Base-by-base conservation (phyloP, 805 yeast species). In the Candida namnaoensis region DNA sequence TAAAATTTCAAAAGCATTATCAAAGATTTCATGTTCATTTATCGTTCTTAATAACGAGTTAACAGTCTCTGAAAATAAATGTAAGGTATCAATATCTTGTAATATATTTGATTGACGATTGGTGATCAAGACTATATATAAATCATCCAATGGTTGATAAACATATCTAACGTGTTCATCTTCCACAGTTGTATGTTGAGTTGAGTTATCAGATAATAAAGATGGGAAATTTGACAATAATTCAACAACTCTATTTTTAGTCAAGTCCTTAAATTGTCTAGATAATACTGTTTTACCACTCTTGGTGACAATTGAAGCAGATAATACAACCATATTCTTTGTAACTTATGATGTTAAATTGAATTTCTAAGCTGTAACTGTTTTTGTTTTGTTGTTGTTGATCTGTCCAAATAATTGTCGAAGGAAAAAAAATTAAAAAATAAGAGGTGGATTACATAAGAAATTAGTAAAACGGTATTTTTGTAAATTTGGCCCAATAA, bases 121-220 rank as follows among this genome's bases (percentile, higher is more conserved):
- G 44, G 98, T 91, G 58, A 93, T 82, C 53, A 93, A 68, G 36
- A 95, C 90, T 56, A 93, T 82, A 62, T 87, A 91, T 44, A 87
- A 79, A 51, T 88, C 96, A 60, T 93, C 99, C 58, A 93, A 74
- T 38, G 99, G 97, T 64, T 88, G 96, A 64, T 88, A 93, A 40
- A 93, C 93, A 58, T 87, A 93, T 62, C 99, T 80, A 34, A 87
- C 93, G 50, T 79, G 78, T 40, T 84, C 95, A 58, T 86, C 95
- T 62, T 93, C 99, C 30, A 88, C 93, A 10, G 95, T 84, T 38
- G 98, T 91, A 61, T 90, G 95, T 65, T 88, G 96, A 36, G 82
- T 74, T 39, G 75, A 71, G 24, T 78, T 73, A 42, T 79, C 78
- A 37, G 84, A 71, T 41, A 90, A 75, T 49, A 93, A 71, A 44